Conservation (phyloP, 768 basidiomycete species). For the Flagelloscypha sp. region DNA sequence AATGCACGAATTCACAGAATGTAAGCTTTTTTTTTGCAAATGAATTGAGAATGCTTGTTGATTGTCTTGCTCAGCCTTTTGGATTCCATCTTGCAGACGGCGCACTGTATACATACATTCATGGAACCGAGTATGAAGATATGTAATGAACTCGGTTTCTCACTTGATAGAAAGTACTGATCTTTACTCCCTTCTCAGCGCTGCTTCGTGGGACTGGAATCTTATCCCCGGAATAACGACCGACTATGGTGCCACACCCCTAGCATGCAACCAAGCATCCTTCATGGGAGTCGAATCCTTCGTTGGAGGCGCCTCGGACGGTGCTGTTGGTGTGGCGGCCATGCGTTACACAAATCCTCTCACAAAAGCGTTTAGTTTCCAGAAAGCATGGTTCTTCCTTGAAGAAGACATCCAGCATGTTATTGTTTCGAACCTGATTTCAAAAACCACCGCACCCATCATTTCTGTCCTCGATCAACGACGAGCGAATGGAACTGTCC, state of each 20-base stretch:
- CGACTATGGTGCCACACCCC: constrained; percentile 49
- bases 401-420: constrained; percentile 55
- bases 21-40: constrained; percentile 21
- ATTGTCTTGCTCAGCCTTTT: constrained; percentile 30
- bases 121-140: constrained; percentile 65
- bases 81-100: constrained; percentile 70
- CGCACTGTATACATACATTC: constrained; percentile 51
- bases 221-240: constrained; percentile 66
- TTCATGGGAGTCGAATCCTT: constrained; percentile 44
- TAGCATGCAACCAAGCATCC: constrained; percentile 37
- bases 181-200: too few species aligned
- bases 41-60: background rate
- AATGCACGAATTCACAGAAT: constrained; percentile 60
- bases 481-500: constrained; percentile 32
- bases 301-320: constrained; percentile 61
- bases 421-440: constrained; percentile 45
- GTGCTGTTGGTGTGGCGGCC: constrained; percentile 44
- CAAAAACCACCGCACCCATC: constrained; percentile 37
- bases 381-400: constrained; percentile 72
- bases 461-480: constrained; percentile 65
- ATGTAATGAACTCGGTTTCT: too few species aligned
- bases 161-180: too few species aligned
- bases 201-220: constrained; percentile 72
- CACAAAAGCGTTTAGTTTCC: constrained; percentile 46
- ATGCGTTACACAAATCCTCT: constrained; percentile 64